Conservation (phyloP, 371 early-diverging fungal species). For the Mortierella sp. region DNA sequence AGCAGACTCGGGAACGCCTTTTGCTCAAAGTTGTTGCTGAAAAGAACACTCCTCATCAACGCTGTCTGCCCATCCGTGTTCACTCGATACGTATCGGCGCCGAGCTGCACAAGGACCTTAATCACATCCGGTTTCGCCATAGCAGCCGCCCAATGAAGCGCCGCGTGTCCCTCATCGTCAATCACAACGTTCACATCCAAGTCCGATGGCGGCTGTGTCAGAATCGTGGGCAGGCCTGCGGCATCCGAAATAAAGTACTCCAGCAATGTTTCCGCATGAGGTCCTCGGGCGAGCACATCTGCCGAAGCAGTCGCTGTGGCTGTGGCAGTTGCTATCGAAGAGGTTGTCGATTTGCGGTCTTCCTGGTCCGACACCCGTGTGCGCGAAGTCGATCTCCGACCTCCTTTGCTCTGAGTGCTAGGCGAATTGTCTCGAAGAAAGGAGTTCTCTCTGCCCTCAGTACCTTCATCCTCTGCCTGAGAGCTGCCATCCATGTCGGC, state of each 20-base stretch:
- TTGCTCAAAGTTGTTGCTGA: constrained; percentile 89
- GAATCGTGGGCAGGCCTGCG: constrained; percentile 62
- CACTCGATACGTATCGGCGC: constrained; percentile 78
- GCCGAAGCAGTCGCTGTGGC: neutral
- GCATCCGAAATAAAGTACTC: constrained; percentile 73
- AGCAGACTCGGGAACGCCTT: constrained; percentile 86
- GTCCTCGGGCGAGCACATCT: constrained; percentile 21
- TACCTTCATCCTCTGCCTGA: constrained; percentile 31
- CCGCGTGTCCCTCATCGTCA: constrained; percentile 94
- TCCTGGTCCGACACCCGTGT: constrained; percentile 36
- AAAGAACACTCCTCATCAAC: constrained; percentile 90
- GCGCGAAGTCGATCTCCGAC: constrained; percentile 21
- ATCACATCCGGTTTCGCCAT: constrained; percentile 86
- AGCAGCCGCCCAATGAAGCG: constrained; percentile 98
- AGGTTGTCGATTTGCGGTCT: constrained; percentile 31
- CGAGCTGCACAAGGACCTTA: constrained; percentile 76
- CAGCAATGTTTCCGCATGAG: constrained; percentile 59
- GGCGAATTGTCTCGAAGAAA: constrained; percentile 27
- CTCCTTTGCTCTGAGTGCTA: constrained; percentile 18
- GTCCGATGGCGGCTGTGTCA: constrained; percentile 66
- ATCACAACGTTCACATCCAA: constrained; percentile 88
- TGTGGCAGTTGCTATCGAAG: constrained; percentile 18
- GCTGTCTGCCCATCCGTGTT: constrained; percentile 93
- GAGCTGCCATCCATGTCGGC: constrained; percentile 36
- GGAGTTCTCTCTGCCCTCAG: constrained; percentile 1